Evolutionary conservation across 2,329 filamentous ascomycete species (phyloP), one percentile per base, ranked within the genome.

Genomic region (Ceratocystis papillata): DNA sequence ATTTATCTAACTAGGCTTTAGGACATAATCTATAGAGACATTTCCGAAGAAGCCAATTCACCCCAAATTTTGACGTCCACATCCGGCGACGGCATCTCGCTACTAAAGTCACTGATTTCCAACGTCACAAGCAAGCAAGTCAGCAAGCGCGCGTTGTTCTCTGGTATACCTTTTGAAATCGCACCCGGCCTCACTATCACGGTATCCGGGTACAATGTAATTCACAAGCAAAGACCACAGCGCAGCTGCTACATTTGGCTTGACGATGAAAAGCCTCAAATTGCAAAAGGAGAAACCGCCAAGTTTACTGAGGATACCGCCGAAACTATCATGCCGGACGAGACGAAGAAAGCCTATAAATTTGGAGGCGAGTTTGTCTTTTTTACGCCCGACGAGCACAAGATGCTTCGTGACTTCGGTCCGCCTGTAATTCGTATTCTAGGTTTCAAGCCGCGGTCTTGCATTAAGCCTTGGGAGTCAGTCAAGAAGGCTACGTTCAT

Each of bases 291-390:
- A 1, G 83, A 87, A 71, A 94, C 89, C 0, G 86, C 85, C 1
- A 84, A 86, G 66, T 81, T 92, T 65, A 87, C 90, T 3, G 88
- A 90, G 68, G 90, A 95, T 70, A 91, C 86, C 20, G 83, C 87
- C 1, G 82, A 86, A 46, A 84, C 85, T 0, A 85, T 97, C 0
- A 87, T 95, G 69, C 92, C 92, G 70, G 77, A 77, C 2, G 91
- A 97, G 71, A 83, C 95, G 22, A 88, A 88, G 67, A 96, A 94
- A 75, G 94, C 93, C 0, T 99, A 94, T 79, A 96, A 94, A 71
- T 97, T 97, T 72, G 94, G 93, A 12, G 92, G 90, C 48, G 90
- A 96, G 70, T 90, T 90, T 61, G 84, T 99, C 60, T 83, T 87
- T 62, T 99, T 99, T 74, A 86, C 86, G 0, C 82, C 86, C 0